These are phyloP conservation scores for Diaporthe batatas DNA, from an alignment of 2,329 filamentous ascomycete genomes.

Conservation along the genomic window DNA sequence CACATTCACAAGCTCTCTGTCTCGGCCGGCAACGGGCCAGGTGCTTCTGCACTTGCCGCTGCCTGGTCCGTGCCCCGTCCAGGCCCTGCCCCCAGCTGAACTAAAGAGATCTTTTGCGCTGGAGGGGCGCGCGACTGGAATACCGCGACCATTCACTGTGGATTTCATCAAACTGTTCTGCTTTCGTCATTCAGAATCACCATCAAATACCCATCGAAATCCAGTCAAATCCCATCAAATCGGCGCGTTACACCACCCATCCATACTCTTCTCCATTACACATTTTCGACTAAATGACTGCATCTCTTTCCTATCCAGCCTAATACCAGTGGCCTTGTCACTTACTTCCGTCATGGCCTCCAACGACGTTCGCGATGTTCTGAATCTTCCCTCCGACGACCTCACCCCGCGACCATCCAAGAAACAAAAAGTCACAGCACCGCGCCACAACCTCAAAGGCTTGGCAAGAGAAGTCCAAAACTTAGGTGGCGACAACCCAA, in stretches of 20 bases:
- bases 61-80: not conserved
- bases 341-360: slow-evolving; percentile 71
- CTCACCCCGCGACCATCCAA: slow-evolving; percentile 72
- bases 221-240: slow-evolving; percentile 1
- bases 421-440: slow-evolving; percentile 77
- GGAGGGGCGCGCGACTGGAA: slow-evolving; percentile 33
- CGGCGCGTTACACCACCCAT: not conserved
- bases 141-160: slow-evolving; percentile 11
- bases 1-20: slow-evolving; percentile 30
- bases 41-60: not conserved
- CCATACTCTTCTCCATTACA: not conserved
- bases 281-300: slow-evolving; percentile 3
- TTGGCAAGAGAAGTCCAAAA: slow-evolving; percentile 76
- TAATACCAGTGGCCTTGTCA: slow-evolving; percentile 23
- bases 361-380: slow-evolving; percentile 88
- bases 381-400: slow-evolving; percentile 79
- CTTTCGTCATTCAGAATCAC: slow-evolving; percentile 26
- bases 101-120: slow-evolving; percentile 1
- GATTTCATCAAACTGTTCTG: slow-evolving; percentile 19
- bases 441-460: slow-evolving; percentile 72
- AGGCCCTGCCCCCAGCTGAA: not conserved
- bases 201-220: slow-evolving; percentile 23
- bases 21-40: slow-evolving; percentile 27
- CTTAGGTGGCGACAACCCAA: slow-evolving; percentile 75
- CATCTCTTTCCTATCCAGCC: not conserved